A percentile compares a stretch with the other conserved stretches of the same genome.
phyloP scores from a whole-genome alignment of 208 protist genomes.

The Leishmania lainsoni region DNA sequence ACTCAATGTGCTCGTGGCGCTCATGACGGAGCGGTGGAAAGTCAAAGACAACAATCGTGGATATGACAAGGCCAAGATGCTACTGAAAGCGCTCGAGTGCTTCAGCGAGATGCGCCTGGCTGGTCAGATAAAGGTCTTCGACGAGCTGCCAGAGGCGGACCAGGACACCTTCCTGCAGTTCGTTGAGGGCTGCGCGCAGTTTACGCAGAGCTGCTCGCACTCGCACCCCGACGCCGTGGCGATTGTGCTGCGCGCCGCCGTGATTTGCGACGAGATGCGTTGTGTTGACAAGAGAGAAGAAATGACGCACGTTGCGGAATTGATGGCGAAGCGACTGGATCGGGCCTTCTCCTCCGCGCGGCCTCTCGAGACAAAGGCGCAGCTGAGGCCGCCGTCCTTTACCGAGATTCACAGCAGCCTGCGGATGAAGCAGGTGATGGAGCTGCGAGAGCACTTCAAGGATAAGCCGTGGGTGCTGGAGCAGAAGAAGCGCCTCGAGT shows the following conservation, averaged over 20 bases:
- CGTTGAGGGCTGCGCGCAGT: constrained; percentile 73
- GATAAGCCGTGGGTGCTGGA: constrained; percentile 54
- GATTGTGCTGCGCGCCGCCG: constrained; percentile 71
- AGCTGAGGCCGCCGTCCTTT: constrained; percentile 40
- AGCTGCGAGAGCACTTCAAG: constrained; percentile 60
- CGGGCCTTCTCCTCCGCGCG: constrained; percentile 78
- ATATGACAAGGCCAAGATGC: constrained; percentile 87
- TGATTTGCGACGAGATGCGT: constrained; percentile 91
- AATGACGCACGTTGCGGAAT: constrained; percentile 79
- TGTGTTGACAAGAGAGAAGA: constrained; percentile 85
- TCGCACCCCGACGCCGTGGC: constrained; percentile 84
- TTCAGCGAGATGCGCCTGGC: constrained; percentile 85
- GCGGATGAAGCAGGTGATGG: constrained; percentile 37
- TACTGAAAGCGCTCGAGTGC: constrained; percentile 85
- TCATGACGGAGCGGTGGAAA: constrained; percentile 79
- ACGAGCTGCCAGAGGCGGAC: constrained; percentile 68
- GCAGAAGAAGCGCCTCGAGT: constrained; percentile 33
- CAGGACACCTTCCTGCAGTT: constrained; percentile 91
- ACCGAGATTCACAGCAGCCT: constrained; percentile 36
- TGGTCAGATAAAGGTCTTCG: constrained; percentile 65
- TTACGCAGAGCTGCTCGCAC: constrained; percentile 78
- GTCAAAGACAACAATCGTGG: constrained; percentile 84
- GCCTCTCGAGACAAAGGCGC: constrained; percentile 43
- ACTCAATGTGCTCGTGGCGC: constrained; percentile 63
- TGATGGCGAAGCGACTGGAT: constrained; percentile 67